Conservation (phyloP, 2,329 filamentous ascomycete genomes). For the Helotiales sp. region DNA sequence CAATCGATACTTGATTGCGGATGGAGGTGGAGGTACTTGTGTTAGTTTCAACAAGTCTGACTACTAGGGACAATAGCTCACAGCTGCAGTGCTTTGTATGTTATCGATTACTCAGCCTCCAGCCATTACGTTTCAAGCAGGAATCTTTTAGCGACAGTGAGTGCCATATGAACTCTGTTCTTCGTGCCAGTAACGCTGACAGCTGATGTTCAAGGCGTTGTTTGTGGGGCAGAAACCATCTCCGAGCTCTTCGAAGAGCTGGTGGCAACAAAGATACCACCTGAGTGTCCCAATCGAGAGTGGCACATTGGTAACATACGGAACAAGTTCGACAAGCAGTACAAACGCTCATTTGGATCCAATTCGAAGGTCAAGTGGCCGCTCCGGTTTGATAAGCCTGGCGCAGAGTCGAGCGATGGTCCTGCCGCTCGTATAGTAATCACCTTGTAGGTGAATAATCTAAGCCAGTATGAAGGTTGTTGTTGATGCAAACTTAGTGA, state of each 20-base stretch:
- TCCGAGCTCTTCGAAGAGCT: constrained; percentile 9
- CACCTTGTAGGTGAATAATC: background rate
- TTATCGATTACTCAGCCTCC: constrained; percentile 6
- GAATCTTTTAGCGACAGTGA: constrained; percentile 16
- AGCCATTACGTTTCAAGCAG: constrained; percentile 12
- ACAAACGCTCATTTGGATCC: background rate
- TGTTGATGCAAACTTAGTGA: constrained; percentile 1
- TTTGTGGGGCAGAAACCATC: constrained; percentile 18
- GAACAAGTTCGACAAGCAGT: constrained; percentile 7
- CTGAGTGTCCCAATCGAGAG: background rate
- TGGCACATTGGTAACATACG: constrained; percentile 3
- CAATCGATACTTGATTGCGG: constrained; percentile 9
- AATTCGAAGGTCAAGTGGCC: background rate
- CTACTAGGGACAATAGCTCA: background rate
- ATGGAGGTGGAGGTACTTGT: constrained; percentile 18
- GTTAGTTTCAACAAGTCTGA: background rate
- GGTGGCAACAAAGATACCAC: background rate
- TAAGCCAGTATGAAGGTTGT: background rate
- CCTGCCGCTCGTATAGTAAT: background rate
- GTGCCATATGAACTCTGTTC: no score
- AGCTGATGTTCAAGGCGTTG: no score
- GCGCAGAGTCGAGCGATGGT: background rate
- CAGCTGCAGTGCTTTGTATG: constrained; percentile 11
- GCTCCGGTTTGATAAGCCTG: background rate
- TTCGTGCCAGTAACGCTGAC: no score